Evolutionary conservation across 164 flowering plant species (phyloP), one percentile per base, ranked within the genome.

Genomic region (Euptelea pleiosperma): DNA sequence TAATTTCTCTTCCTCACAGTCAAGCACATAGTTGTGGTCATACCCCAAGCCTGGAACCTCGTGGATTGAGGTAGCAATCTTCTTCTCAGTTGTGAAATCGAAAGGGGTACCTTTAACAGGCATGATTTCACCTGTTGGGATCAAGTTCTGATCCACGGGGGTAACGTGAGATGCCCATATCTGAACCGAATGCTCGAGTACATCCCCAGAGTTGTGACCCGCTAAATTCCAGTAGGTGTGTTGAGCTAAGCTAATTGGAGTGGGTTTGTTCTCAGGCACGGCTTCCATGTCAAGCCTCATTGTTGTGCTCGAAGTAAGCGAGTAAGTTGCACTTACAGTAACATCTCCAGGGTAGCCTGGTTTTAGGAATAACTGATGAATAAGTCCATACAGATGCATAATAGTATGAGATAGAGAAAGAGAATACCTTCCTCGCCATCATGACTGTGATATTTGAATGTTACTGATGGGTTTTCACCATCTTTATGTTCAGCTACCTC

Each of bases 231-330:
- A 90, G 73, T 91, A 91, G 10, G 96, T 91, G 63, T 91, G 98
- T 62, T 91, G 96, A 33, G 96, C 96, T 65, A 91, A 79, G 72
- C 61, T 91, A 56, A 91, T 72, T 34, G 87, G 93, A 54, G 98
- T 90, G 24, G 96, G 72, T 73, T 86, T 90, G 62, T 82, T 78
- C 56, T 75, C 65, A 1, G 98, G 88, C 55, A 80, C 74, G 2
- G 94, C 97, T 76, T 87, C 96, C 98, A 93, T 93, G 75, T 93
- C 97, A 36, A 89, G 91, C 57, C 86, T 82, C 82, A 90, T 26
- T 25, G 92, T 75, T 25, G 85, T 83, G 54, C 68, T 68, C 21
- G 97, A 83, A 58, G 83, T 75, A 4, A 93, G 91, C 1, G 92
- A 72, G 69, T 93, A 93, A 2, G 82, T 87, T 33, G 96, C 99